A percentile compares a stretch with the other conserved stretches of the same genome.
These are phyloP conservation scores for Syzygium grande DNA, from an alignment of 345 rosid species.

Conservation along the genomic window DNA sequence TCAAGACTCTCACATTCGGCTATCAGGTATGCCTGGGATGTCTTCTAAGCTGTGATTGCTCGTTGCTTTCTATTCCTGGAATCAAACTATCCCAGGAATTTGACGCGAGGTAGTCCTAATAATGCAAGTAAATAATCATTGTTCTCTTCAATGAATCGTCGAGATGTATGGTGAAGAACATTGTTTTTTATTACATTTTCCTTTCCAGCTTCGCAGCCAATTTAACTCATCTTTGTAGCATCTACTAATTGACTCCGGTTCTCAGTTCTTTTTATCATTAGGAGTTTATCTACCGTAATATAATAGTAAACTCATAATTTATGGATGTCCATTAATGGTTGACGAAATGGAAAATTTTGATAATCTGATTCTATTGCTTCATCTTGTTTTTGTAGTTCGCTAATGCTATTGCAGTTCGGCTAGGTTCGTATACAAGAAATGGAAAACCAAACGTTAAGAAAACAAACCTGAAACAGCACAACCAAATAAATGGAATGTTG, in stretches of 20 bases:
- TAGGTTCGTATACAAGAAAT: too few species aligned
- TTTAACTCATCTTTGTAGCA: neutral
- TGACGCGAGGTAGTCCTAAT: neutral
- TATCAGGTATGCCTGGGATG: constrained; percentile 58
- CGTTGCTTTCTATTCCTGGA: neutral
- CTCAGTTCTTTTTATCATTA: neutral
- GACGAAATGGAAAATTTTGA: neutral
- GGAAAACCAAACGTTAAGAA: too few species aligned
- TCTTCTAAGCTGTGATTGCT: neutral
- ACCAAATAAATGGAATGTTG: too few species aligned
- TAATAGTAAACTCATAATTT: neutral
- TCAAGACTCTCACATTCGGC: constrained; percentile 78
- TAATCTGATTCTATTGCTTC: neutral
- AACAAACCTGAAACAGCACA: too few species aligned
- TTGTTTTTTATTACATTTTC: neutral
- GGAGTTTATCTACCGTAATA: neutral
- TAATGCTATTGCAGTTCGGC: too few species aligned
- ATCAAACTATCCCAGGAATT: neutral
- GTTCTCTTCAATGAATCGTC: neutral
- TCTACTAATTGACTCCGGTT: neutral
- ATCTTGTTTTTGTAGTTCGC: too few species aligned
- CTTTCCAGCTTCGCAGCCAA: neutral
- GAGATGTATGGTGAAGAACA: neutral
- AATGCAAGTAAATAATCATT: neutral
- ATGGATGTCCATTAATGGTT: neutral